These are phyloP conservation scores for Boletus semigastroideus DNA, from an alignment of 1,284 basidiomycete species.

Conservation along the genomic window DNA sequence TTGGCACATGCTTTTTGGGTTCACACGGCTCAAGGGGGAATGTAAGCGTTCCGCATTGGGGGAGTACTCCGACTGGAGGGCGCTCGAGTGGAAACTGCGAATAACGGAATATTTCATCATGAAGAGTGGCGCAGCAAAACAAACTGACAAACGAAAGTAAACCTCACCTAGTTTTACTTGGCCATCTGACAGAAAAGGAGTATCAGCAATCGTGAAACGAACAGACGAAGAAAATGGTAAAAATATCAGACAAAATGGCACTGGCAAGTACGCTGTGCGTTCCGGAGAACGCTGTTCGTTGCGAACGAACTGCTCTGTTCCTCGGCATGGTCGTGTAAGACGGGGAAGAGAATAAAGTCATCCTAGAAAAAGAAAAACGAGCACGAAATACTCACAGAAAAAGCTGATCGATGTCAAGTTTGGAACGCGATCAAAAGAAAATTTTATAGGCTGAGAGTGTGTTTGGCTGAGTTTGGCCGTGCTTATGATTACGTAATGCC, in stretches of 20 bases:
- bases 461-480: slow-evolving; percentile 31
- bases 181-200: too few species aligned
- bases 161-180: slow-evolving; percentile 28
- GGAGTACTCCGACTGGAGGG: slow-evolving; percentile 66
- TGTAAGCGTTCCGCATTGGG: slow-evolving; percentile 63
- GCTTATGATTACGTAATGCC: slow-evolving; percentile 24
- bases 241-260: slow-evolving; percentile 73
- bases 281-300: slow-evolving; percentile 62
- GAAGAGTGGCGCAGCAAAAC: slow-evolving; percentile 21
- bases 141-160: slow-evolving; percentile 5
- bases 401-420: not conserved
- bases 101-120: slow-evolving; percentile 67
- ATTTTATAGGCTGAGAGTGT: slow-evolving; percentile 29
- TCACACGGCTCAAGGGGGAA: slow-evolving; percentile 55
- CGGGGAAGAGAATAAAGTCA: slow-evolving; percentile 85
- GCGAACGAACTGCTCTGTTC: slow-evolving; percentile 71
- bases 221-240: not conserved
- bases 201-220: slow-evolving; percentile 12
- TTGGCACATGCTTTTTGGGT: slow-evolving; percentile 58
- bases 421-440: not conserved
- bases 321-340: slow-evolving; percentile 79
- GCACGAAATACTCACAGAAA: slow-evolving; percentile 20
- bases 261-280: slow-evolving; percentile 78
- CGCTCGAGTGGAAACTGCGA: slow-evolving; percentile 79
- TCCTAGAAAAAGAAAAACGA: slow-evolving; percentile 36